phyloP scores from a whole-genome alignment of 306 rosid species.

The Acacia crassicarpa region DNA sequence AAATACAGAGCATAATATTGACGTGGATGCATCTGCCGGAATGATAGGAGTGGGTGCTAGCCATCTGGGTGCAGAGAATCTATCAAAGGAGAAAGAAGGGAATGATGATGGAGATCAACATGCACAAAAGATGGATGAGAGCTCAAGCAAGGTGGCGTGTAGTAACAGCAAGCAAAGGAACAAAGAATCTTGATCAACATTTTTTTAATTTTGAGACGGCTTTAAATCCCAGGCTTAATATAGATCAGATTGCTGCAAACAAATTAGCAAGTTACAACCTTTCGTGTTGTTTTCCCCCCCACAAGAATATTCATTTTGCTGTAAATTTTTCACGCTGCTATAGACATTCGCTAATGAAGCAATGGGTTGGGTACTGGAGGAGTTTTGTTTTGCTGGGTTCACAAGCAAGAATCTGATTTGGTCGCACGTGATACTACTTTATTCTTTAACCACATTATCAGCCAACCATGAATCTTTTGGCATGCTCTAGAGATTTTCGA shows the following conservation, averaged over 20 bases:
- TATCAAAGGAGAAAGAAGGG: constrained; percentile 29
- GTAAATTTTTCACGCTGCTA: neutral
- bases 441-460: neutral
- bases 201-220: constrained; percentile 2
- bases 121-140: constrained; percentile 19
- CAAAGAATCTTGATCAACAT: neutral
- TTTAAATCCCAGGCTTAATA: neutral
- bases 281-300: neutral
- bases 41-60: constrained; percentile 28
- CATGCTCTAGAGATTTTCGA: constrained; percentile 19
- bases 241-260: neutral
- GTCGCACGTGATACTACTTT: neutral
- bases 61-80: constrained; percentile 36
- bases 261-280: neutral
- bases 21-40: constrained; percentile 35
- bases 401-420: neutral
- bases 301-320: neutral
- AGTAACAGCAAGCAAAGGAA: constrained; percentile 15
- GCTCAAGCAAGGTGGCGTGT: constrained; percentile 11
- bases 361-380: no score
- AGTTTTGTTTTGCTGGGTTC: neutral
- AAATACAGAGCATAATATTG: constrained; percentile 35
- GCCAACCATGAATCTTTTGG: neutral
- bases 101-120: constrained; percentile 26
- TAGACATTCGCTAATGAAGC: neutral